Evolutionary conservation across 257 asterid species (phyloP), one percentile per base, ranked within the genome.

Genomic region (Nicotiana benthamiana): DNA sequence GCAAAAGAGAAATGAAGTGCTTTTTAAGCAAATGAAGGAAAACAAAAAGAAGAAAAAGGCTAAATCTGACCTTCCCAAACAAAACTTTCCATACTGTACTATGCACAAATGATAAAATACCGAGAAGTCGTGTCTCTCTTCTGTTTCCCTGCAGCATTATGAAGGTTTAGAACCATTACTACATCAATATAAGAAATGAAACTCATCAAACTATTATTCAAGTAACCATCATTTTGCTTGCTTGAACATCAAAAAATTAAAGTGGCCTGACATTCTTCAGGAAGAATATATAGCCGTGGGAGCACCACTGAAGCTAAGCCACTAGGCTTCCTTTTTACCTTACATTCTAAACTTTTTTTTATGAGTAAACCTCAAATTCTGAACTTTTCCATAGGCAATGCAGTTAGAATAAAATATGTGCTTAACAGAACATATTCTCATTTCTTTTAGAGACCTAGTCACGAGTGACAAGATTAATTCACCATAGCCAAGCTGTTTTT

Each of bases 21-120:
- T 18, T 17, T 56, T 16, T 4, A 56, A 56, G 10, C 7, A 15
- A 56, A 46, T 46, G 15, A 46, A 56, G 24, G 61, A 56, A 56
- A 9, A 54, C 24, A 18, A 54, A 54, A 57, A n/a, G 62, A 56
- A 56, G 26, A 56, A n/a, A n/a, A 57, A 57, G 5, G 4, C 63
- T 18, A 57, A 46, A 1, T 30, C 89, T 7, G 82, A 92, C 97
- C 95, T 92, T 92, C 83, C 97, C 97, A 80, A 93, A 91, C 84
- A 93, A 87, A 85, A 90, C 93, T 85, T 93, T 93, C 97, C 97
- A 93, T 70, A 93, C 96, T 18, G 97, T 93, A 86, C 97, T 93
- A 75, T 93, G 97, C 70, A 93, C 92, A 85, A 93, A 93, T 82
- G 97, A 93, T 63, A 93, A 83, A 75, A 93, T 93, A 57, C 97